These are phyloP conservation scores for Solanum lycopersicoides DNA, from an alignment of 257 asterid species.

Conservation along the genomic window DNA sequence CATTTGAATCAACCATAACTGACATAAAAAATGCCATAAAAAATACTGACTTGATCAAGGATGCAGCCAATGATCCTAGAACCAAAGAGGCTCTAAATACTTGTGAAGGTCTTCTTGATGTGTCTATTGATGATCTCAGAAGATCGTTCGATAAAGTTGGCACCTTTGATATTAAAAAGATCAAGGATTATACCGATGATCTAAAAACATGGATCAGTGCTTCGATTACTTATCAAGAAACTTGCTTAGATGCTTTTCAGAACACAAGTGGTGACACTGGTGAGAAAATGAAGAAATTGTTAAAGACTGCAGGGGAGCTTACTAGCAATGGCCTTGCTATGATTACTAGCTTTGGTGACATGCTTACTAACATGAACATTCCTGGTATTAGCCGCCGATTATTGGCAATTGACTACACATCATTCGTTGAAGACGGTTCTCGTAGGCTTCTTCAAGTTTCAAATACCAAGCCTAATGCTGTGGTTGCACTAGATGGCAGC, in stretches of 20 bases:
- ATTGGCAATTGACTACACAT: slow-evolving; percentile 1
- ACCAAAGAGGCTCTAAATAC: slow-evolving; percentile 33
- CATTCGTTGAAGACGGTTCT: neutral
- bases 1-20: slow-evolving; percentile 21
- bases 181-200: slow-evolving; percentile 20
- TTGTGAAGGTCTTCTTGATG: slow-evolving; percentile 37
- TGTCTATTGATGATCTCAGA: slow-evolving; percentile 43
- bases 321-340: slow-evolving; percentile 63
- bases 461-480: slow-evolving; percentile 17
- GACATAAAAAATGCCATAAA: slow-evolving; percentile 23
- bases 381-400: slow-evolving; percentile 17
- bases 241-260: slow-evolving; percentile 66
- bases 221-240: slow-evolving; percentile 48
- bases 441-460: slow-evolving; percentile 19
- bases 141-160: slow-evolving; percentile 24
- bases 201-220: slow-evolving; percentile 59
- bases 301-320: slow-evolving; percentile 30
- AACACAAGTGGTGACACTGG: slow-evolving; percentile 51
- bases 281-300: slow-evolving; percentile 43
- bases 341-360: slow-evolving; percentile 15
- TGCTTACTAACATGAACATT: slow-evolving; percentile 6
- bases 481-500: slow-evolving; percentile 65
- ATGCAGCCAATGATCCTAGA: slow-evolving; percentile 37
- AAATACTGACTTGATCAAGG: slow-evolving; percentile 21
- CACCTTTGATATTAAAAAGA: slow-evolving; percentile 4